These are phyloP conservation scores for Zalerion maritima DNA, from an alignment of 495 filamentous ascomycete genomes.

Conservation along the genomic window DNA sequence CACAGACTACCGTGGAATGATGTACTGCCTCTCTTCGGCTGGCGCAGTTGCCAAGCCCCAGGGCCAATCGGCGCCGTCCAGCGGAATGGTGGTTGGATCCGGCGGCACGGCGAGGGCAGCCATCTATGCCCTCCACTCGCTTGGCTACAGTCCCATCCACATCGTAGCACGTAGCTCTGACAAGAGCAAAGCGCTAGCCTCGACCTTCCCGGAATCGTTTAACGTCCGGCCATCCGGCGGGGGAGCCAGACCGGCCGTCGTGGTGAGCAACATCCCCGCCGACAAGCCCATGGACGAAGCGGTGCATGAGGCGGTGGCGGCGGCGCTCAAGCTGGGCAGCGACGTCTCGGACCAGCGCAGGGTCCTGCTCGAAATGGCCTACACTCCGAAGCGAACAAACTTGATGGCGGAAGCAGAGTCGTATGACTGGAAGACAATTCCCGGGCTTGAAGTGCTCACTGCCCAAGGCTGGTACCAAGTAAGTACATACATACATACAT, in stretches of 20 bases:
- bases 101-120: conserved; percentile 89
- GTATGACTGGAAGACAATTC: conserved; percentile 72
- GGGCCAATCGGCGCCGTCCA: conserved; percentile 23
- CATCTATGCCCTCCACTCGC: conserved; percentile 71
- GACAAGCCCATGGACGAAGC: conserved; percentile 65
- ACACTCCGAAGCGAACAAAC: conserved; percentile 70
- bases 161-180: conserved; percentile 62
- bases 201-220: conserved; percentile 61
- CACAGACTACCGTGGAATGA: conserved; percentile 95
- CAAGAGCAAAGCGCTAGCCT: conserved; percentile 50
- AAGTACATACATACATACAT: conserved; percentile 16
- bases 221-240: conserved; percentile 56
- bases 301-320: conserved; percentile 52
- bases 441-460: conserved; percentile 78
- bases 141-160: conserved; percentile 77
- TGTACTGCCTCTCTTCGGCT: conserved; percentile 57
- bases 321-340: no score
- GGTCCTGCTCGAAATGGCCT: conserved; percentile 90
- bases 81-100: conserved; percentile 68
- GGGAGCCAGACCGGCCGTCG: no score
- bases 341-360: no score
- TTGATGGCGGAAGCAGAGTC: conserved; percentile 74
- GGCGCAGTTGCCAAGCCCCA: conserved; percentile 35
- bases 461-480: conserved; percentile 72
- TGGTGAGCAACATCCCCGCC: conserved; percentile 82